Percentiles rank a stretch among this genome's conserved stretches.
These are phyloP conservation scores for Oryza meyeriana DNA, from an alignment of 176 grass and related monocot genomes.

Conservation along the genomic window DNA sequence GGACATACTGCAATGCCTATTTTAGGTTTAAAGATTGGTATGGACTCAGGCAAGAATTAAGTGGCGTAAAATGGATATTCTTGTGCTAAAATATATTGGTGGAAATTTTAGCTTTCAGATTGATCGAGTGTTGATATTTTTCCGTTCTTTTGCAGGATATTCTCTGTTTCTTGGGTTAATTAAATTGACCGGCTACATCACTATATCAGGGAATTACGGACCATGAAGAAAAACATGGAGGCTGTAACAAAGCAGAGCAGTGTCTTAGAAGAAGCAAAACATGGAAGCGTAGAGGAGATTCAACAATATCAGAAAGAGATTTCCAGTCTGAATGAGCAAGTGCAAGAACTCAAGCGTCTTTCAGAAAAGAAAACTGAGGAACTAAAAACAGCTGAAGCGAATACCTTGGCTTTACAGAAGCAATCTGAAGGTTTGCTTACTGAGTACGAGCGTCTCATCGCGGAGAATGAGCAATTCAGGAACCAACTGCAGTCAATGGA, in stretches of 20 bases:
- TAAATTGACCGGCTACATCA: conserved; percentile 77
- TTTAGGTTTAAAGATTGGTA: not conserved
- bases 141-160: conserved; percentile 59
- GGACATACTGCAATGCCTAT: not conserved
- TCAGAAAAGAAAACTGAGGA: conserved; percentile 48
- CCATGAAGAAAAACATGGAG: conserved; percentile 65
- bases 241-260: conserved; percentile 58
- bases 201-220: conserved; percentile 67
- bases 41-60: not conserved
- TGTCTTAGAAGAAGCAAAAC: conserved; percentile 67
- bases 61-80: not conserved
- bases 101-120: not conserved
- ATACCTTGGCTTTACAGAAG: conserved; percentile 48
- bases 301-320: conserved; percentile 56
- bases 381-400: conserved; percentile 56
- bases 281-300: conserved; percentile 34
- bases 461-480: conserved; percentile 67
- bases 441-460: conserved; percentile 70
- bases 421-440: conserved; percentile 75
- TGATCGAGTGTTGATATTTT: not conserved
- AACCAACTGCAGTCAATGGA: conserved; percentile 63
- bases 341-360: conserved; percentile 46
- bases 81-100: not conserved
- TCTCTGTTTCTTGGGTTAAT: conserved; percentile 70
- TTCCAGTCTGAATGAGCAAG: conserved; percentile 44